Evolutionary conservation across 1,284 basidiomycete species (phyloP), one percentile per base, ranked within the genome.

Genomic region (Sporisorium sorghi): DNA sequence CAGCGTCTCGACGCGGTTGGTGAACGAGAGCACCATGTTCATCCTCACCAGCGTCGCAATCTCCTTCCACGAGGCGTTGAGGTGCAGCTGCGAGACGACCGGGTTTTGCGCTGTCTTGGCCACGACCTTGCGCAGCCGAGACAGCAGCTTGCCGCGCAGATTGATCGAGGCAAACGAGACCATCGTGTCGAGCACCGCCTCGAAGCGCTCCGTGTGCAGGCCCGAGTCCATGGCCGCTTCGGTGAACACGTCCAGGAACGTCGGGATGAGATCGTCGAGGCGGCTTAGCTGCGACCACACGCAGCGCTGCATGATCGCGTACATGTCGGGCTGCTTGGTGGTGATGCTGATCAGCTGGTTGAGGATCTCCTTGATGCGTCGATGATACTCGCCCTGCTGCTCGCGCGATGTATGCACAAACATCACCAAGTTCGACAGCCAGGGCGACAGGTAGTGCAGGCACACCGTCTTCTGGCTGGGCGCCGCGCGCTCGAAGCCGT

Each of bases 161-260:
- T 81, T 82, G 71, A 81, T 76, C 48, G 80, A 82, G 12, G 73
- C 51, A 46, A 82, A 80, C 9, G 80, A 81, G 12, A 80, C 78
- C 80, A 82, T 81, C 32, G 80, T 81, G 55, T 81, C 80, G n/a
- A 81, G 57, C 24, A 82, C 75, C n/a, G 71, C 72, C 48, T 82
- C 80, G 59, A 82, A 82, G 23, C 77, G 74, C 26, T 72, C 63
- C n/a, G 79, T 76, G 51, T 81, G 73, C 50, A 81, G 49, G 12
- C 80, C 80, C 12, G 80, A 81, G 49, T 82, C 80, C 73, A 81
- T 81, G 12, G 80, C 80, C 7, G 80, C 80, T 52, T 82, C 80
- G 12, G 70, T 54, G 35, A 82, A 82, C 23, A 82, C 76, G 24
- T 82, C 80, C 47, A 82, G 58, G 60, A 82, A 74, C 10, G 70